Base-by-base conservation (phyloP, 2,329 filamentous ascomycete genomes). In the Alternaria postmessia region DNA sequence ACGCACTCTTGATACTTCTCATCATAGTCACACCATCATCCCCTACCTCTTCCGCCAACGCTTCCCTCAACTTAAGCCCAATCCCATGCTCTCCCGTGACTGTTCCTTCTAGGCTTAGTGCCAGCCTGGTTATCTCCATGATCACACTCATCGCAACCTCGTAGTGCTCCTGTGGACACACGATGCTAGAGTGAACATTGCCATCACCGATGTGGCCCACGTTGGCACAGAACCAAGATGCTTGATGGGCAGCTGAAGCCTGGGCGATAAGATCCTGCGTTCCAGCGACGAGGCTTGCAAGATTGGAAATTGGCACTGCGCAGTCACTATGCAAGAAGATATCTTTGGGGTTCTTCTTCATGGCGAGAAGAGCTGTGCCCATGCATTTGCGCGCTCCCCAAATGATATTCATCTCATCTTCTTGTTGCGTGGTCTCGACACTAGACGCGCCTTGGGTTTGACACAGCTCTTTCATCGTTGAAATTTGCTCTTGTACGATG, bases 41-140 rank as follows among this genome's bases (percentile, higher is more conserved):
- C 12, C 92, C 91, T 28, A 95, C 83, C 79, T 95, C 92, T 68
- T 94, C 89, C 7, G 86, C 84, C 51, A 95, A 82, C 73, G 93
- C 92, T 75, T 94, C 92, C 67, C 91, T 84, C 86, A 94, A 92
- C 65, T 94, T 90, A 51, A 94, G 78, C 7, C 92, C 92, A 46
- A 95, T 89, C 9, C 92, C 92, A 78, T 95, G 92, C 79, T 95
- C 92, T 34, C 92, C 92, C 24, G 92, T 94, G 1, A 93, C 90
- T 0, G 92, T 95, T 1, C 92, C 92, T 76, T 95, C 92, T 81
- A 93, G 85, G 78, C 91, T 89, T 44, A 95, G 86, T 0, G 92
- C 92, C 57, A 91, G 82, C 83, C 92, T 91, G 66, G 91, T 88
- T 64, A 92, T 90, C 68, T 91, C 90, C 16, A 24, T 34, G n/a